Evolutionary conservation across 78 protist genomes (phyloP).

Genomic region (Polysphondylium violaceum): DNA sequence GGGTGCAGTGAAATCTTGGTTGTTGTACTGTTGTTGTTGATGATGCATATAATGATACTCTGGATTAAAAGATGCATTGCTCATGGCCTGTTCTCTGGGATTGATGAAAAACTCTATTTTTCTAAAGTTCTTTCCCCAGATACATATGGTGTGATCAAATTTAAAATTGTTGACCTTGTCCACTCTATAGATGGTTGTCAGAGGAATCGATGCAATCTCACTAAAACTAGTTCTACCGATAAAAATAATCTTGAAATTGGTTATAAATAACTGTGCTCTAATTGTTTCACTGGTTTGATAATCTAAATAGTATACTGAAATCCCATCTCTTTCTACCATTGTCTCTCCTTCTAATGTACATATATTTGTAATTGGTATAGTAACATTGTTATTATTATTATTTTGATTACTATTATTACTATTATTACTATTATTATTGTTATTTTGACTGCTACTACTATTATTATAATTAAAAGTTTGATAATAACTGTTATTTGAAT

Average conservation of each 20-base stretch:
- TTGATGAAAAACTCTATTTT: slow-evolving; percentile 47
- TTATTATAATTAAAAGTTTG: no score
- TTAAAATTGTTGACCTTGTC: slow-evolving; percentile 29
- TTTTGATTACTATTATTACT: slow-evolving; percentile 1
- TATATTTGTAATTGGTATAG: neutral
- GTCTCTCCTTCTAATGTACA: slow-evolving; percentile 56
- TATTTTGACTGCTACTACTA: no score
- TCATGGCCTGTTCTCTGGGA: slow-evolving; percentile 13
- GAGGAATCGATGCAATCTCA: slow-evolving; percentile 39
- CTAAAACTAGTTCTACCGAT: slow-evolving; percentile 5
- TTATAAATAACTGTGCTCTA: slow-evolving; percentile 20
- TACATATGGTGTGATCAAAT: slow-evolving; percentile 29
- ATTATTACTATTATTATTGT: no score
- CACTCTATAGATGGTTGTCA: slow-evolving; percentile 46
- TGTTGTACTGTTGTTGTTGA: neutral
- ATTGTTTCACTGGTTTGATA: slow-evolving; percentile 19
- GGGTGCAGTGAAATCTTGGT: slow-evolving; percentile 31
- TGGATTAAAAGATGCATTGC: neutral
- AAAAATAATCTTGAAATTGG: slow-evolving; percentile 25
- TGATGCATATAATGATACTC: neutral
- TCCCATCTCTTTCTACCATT: slow-evolving; percentile 19
- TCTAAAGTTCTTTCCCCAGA: slow-evolving; percentile 79
- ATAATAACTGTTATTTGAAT: no score
- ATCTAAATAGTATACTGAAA: slow-evolving; percentile 63
- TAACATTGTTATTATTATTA: neutral